Evolutionary conservation across 257 asterid species (phyloP), one percentile per base, ranked within the genome.

Genomic region (Jacaranda mimosifolia): DNA sequence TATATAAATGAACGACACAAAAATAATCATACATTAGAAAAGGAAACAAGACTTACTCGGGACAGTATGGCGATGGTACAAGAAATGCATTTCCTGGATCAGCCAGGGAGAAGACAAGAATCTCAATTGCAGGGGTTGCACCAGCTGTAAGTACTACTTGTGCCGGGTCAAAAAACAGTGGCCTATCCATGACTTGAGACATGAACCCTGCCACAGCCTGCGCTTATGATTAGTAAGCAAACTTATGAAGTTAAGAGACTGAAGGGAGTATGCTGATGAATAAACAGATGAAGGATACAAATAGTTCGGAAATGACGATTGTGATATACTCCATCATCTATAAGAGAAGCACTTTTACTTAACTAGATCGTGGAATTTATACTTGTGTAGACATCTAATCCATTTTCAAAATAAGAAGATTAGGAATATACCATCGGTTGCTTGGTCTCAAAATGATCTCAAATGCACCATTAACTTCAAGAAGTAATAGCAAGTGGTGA

Each of bases 31-130:
- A 17, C 12, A 5, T 59, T 48, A 66, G 36, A 6, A 68, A 36
- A 55, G 11, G 45, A 19, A 18, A 65, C 12, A 52, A 46, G 17
- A 83, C 93, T 88, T 86, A 90, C 96, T 84, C 91, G 1, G 93
- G 93, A 79, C 75, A 82, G 83, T 90, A 90, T 4, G 96, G 96
- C 0, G 96, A 82, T 7, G 96, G 96, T 36, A 86, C 87, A 57
- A 90, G 96, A 82, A 90, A 88, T 45, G 96, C 93, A 79, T 88
- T 90, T 83, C 93, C 93, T 14, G 87, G 89, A 77, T 88, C 91
- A 32, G 96, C 91, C 8, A 90, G 81, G 80, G 91, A 88, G 81
- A 88, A 90, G 81, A 83, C 80, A 62, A 90, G 93, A 14, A 82
- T 86, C 88, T 90, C 96, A 59, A 90, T 76, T 9, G 96, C 96